Conservation (phyloP, 176 grass and related monocot species). For the Guadua angustifolia region DNA sequence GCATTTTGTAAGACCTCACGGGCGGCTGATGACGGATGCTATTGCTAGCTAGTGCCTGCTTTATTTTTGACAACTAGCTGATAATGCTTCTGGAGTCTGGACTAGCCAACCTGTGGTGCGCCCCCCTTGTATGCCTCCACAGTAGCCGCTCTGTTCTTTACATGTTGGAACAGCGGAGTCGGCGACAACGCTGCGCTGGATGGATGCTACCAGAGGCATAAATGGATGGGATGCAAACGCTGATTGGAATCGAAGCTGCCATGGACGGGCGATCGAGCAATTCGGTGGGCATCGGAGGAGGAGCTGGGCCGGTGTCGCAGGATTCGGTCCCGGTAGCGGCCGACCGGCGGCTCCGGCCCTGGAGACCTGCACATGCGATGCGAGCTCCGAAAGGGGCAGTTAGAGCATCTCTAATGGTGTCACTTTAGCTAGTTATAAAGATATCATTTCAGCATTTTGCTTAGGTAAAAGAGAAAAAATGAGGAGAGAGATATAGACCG, state of each 20-base stretch:
- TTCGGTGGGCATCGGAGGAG: constrained; percentile 36
- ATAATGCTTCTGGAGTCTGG: too few species aligned
- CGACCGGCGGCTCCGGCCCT: not conserved
- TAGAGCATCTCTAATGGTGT: too few species aligned
- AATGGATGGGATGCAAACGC: constrained; percentile 1
- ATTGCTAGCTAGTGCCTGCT: too few species aligned
- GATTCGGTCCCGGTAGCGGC: constrained; percentile 34
- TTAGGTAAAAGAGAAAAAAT: too few species aligned
- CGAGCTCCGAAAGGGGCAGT: not conserved
- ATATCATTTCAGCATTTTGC: too few species aligned
- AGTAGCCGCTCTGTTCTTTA: not conserved
- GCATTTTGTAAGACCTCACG: too few species aligned
- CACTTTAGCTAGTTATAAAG: too few species aligned
- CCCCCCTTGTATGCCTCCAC: not conserved
- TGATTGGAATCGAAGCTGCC: constrained; percentile 18
- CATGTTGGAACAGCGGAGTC: not conserved
- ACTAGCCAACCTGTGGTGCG: too few species aligned
- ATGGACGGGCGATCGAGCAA: not conserved
- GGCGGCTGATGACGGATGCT: too few species aligned
- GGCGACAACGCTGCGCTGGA: not conserved
- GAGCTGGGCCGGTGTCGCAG: constrained; percentile 31
- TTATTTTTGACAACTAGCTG: too few species aligned
- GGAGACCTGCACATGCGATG: constrained; percentile 39
- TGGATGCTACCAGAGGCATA: not conserved
- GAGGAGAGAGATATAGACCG: too few species aligned